Evolutionary conservation across 73 alveolate genomes (phyloP), one percentile per base, ranked within the genome.

Genomic region (Tetrahymena elliotti): DNA sequence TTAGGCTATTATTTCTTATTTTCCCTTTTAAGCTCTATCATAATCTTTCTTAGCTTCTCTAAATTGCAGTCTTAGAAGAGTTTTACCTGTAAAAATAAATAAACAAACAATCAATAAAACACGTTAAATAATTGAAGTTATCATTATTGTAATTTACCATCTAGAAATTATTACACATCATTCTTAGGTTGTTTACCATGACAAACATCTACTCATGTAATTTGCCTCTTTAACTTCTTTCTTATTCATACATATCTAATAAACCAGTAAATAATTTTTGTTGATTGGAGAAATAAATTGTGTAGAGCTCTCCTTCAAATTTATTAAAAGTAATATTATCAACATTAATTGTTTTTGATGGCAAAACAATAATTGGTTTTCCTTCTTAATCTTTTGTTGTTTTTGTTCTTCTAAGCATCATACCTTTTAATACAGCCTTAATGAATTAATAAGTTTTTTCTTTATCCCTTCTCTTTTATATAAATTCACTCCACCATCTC

Each of bases 401-500:
- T 47, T 94, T 94, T 0, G 93, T 88, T 88, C 96, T 94, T 54
- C 96, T 38, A 24, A 94, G 93, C 36, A 92, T 41, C 39, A 94
- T 88, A 3, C 95, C 95, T 41, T 38, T 31, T 24, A 94, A 27
- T 0, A 94, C 83, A 33, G 93, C 83, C 38, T 93, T 41, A 10
- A 94, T 84, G 13, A 94, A 84, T 47, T 93, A 47, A 38, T 94
- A 52, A 33, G 82, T 31, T 35, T 94, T 94, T 37, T 94, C 96
- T 47, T 94, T 94, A 52, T 94, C 84, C 54, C 53, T 94, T 20
- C 47, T 94, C 41, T 94, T 94, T 40, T 35, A 52, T 12, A 94
- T 54, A 20, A 34, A 83, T 5, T 94, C 33, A 88, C 93, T 94
- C 96, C 96, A 94, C 96, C 96, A 94, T 83, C 47, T 84, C 96